Conservation (phyloP, 768 basidiomycete species). For the Dacryopinax spathularia region DNA sequence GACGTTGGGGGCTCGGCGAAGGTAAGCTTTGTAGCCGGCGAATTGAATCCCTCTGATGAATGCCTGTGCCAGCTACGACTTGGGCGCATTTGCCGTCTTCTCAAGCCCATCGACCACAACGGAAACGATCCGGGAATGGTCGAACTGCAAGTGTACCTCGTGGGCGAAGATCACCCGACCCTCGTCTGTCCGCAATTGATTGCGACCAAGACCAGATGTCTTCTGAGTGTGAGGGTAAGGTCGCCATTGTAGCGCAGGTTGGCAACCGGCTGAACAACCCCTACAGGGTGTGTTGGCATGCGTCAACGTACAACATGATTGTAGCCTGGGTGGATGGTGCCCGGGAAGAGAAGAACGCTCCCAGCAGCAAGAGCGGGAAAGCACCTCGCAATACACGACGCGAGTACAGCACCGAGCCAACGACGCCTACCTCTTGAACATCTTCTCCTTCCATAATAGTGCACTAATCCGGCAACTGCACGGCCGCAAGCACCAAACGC, state of each 20-base stretch:
- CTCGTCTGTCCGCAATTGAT: no score
- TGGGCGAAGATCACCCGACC: no score
- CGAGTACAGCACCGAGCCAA: slow-evolving; percentile 11
- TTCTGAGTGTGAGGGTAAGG: neutral
- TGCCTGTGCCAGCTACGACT: neutral
- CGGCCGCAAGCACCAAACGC: no score
- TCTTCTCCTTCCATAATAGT: slow-evolving; percentile 8
- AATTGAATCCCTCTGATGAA: no score
- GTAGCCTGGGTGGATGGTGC: slow-evolving; percentile 6
- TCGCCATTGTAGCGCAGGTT: neutral
- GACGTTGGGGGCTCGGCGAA: no score
- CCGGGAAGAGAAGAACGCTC: neutral
- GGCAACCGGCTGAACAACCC: neutral
- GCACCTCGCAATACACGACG: neutral
- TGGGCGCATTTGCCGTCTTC: no score
- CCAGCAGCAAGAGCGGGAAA: slow-evolving; percentile 9
- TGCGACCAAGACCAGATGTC: no score
- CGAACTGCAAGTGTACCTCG: no score
- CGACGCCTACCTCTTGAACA: slow-evolving; percentile 14
- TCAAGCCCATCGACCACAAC: no score
- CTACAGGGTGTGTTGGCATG: slow-evolving; percentile 6
- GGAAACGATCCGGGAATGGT: no score
- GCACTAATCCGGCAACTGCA: no score
- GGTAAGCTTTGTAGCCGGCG: no score
- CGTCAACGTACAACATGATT: slow-evolving; percentile 16